Base-by-base conservation (phyloP, 1,284 basidiomycete genomes). In the Malassezia japonica region DNA sequence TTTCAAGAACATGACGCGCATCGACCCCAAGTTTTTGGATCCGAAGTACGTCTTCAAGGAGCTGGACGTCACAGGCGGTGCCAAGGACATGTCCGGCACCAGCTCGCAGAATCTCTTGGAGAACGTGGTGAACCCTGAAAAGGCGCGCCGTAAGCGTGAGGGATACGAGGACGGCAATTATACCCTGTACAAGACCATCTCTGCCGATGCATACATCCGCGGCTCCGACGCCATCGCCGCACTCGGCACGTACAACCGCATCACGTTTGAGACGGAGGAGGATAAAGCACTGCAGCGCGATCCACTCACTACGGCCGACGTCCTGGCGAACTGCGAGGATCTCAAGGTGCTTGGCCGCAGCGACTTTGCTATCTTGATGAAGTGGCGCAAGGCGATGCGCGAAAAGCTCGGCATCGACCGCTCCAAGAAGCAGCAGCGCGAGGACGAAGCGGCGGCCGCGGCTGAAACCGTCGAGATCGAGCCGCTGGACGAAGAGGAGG, bases 31-130 rank as follows among this genome's bases (percentile, higher is more conserved):
- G 76, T 96, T 99, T 76, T 82, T 99, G 59, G 92, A 98, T 72
- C 88, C 94, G 9, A 87, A 83, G 72, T 87, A 96, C 68, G 94
- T 98, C 55, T 99, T 99, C 81, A 94, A 96, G 74, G 94, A 96
- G 59, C 69, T 80, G 6, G 74, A 79, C 29, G 75, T 77, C n/a
- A 40, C 55, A 13, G n/a, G n/a, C 6, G 21, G 15, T 23, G 37
- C 36, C 12, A 29, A 34, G 27, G 16, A 44, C 5, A 40, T 48
- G 42, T 38, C 27, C 9, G 66, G 64, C 10, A 59, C 60, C 15
- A 64, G 60, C 10, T 65, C 64, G 24, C 60, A 58, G 38, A 71
- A 68, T 35, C 64, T 64, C 10, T 65, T 72, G 13, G 68, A 74
- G 46, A 96, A 92, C 70, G 90, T 98, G 37, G 95, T 98, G 72